Conservation (phyloP, 179 eudicot genomes). For the Gypsophila paniculata region DNA sequence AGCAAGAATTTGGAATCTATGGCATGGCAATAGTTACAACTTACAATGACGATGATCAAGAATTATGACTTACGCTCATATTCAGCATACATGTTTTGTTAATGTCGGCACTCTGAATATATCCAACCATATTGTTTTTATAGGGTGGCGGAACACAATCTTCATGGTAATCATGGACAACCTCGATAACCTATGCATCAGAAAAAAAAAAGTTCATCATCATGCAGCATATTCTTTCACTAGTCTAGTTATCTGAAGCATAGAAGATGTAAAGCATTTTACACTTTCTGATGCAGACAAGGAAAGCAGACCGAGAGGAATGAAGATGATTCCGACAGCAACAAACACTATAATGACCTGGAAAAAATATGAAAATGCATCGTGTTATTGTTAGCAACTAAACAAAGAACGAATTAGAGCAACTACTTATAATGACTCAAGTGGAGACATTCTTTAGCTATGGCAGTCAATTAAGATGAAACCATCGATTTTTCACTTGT, state of each 20-base stretch:
- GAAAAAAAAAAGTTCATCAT: background rate
- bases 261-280: conserved; percentile 13
- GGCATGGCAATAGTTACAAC: background rate
- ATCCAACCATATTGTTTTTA: conserved; percentile 18
- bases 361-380: conserved; percentile 1
- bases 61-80: conserved; percentile 26
- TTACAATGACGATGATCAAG: background rate
- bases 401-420: background rate
- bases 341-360: conserved; percentile 40
- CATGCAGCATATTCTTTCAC: background rate
- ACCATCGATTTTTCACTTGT: background rate
- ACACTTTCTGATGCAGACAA: conserved; percentile 39
- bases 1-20: background rate
- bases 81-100: conserved; percentile 31
- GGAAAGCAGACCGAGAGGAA: conserved; percentile 39
- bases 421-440: background rate
- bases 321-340: conserved; percentile 39
- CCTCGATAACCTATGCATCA: conserved; percentile 44
- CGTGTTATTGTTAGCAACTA: background rate
- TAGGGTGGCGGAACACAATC: conserved; percentile 25
- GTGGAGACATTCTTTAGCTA: background rate
- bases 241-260: background rate
- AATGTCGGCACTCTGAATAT: conserved; percentile 27
- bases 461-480: too few species aligned
- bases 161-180: conserved; percentile 27